Percentiles rank a stretch among this genome's conserved stretches.
phyloP scores from a whole-genome alignment of 2,329 filamentous ascomycete genomes.

The Cladorrhinum sp. region DNA sequence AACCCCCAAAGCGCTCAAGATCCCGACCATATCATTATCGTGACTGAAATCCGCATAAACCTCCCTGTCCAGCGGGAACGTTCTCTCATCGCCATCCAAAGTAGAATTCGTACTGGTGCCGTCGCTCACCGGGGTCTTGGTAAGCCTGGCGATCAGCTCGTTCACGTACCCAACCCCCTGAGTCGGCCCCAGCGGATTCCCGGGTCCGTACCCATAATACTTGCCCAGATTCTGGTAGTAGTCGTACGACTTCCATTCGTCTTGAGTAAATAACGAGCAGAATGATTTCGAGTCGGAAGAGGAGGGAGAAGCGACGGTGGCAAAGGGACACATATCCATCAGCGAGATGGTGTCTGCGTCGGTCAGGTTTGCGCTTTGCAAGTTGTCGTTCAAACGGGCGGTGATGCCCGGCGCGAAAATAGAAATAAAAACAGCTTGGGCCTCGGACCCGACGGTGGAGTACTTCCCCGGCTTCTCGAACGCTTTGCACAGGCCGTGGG shows the following conservation, averaged over 20 bases:
- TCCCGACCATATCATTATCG: conserved; percentile 79
- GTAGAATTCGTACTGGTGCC: conserved; percentile 75
- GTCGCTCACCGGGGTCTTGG: conserved; percentile 64
- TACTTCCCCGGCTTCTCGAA: conserved; percentile 61
- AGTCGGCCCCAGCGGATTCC: conserved; percentile 74
- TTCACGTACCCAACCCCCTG: conserved; percentile 87
- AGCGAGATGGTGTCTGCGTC: conserved; percentile 62
- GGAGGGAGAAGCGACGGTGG: conserved; percentile 62
- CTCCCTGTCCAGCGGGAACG: conserved; percentile 67
- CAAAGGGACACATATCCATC: conserved; percentile 88
- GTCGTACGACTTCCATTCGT: conserved; percentile 76
- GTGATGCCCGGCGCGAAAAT: conserved; percentile 66
- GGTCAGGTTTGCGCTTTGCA: conserved; percentile 66
- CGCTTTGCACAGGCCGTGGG: conserved; percentile 65
- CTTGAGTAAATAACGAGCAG: conserved; percentile 68
- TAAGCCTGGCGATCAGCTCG: conserved; percentile 80
- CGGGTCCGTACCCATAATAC: conserved; percentile 77
- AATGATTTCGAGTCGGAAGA: conserved; percentile 60
- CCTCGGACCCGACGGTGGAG: conserved; percentile 45
- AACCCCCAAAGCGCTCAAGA: conserved; percentile 74
- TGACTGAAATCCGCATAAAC: conserved; percentile 91
- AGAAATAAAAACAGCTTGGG: conserved; percentile 56
- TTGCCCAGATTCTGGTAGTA: conserved; percentile 79
- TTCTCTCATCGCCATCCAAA: conserved; percentile 61
- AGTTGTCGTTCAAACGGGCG: conserved; percentile 63